phyloP scores from a whole-genome alignment of 257 asterid species.

The Solanum ahanhuiri region DNA sequence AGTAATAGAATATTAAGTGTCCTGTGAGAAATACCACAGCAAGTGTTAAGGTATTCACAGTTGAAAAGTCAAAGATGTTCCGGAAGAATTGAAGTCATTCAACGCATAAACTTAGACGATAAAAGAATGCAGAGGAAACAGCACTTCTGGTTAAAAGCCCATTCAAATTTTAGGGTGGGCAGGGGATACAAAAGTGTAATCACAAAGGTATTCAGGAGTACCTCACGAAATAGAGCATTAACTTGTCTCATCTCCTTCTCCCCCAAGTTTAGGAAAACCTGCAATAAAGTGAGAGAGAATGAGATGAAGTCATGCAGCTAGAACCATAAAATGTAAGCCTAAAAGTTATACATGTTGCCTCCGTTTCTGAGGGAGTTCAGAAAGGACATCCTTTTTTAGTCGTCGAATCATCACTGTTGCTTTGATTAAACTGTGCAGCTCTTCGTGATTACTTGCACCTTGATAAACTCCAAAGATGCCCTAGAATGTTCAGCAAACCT shows the following conservation, averaged over 20 bases:
- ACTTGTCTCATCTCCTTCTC: conserved; percentile 71
- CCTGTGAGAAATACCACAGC: not conserved
- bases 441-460: conserved; percentile 98
- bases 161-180: not conserved
- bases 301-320: not conserved
- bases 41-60: not conserved
- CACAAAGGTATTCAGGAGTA: conserved; percentile 11
- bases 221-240: conserved; percentile 79
- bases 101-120: not conserved
- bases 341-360: conserved; percentile 62
- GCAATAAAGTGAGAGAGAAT: conserved; percentile 11
- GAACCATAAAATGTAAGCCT: not conserved
- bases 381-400: conserved; percentile 88
- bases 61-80: not conserved
- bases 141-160: not conserved
- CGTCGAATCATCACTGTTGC: conserved; percentile 91
- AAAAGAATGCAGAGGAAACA: not conserved
- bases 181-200: not conserved
- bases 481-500: conserved; percentile 20
- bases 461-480: conserved; percentile 83
- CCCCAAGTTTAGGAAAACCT: conserved; percentile 84
- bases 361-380: conserved; percentile 88
- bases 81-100: not conserved
- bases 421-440: conserved; percentile 91
- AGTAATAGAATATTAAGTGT: not conserved